Evolutionary conservation across 169 alveolate species (phyloP), one percentile per base, ranked within the genome.

Genomic region (Plasmodium gonderi): DNA sequence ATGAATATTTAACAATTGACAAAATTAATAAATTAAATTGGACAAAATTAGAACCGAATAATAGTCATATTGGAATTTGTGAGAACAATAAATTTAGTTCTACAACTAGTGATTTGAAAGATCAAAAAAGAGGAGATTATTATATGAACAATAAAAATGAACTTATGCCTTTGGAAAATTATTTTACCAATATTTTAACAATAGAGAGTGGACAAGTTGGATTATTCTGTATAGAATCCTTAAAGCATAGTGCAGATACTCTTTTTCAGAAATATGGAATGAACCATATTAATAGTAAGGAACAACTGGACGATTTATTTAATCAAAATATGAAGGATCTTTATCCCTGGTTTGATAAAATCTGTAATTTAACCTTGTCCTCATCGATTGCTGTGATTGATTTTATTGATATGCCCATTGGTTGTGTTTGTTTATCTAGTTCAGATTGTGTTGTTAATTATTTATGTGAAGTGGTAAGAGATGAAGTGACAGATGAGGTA

Each of bases 201-300:
- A 44, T 79, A 1, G 94, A 90, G 51, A 83, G 96, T 77, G 96
- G 96, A 3, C 93, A 92, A 44, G 94, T 89, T n/a, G 96, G 96
- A 0, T 33, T 94, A 36, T 82, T 94, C 75, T 94, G 96, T 72
- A 67, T 92, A 44, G 96, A 94, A 17, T 90, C 95, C 33, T 79
- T 94, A 33, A 89, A 93, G 64, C n/a, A 51, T 3, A 54, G 94
- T 49, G 49, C 94, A 44, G 23, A 64, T 54, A 68, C 31, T 26
- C 80, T 90, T 9, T 72, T 90, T 69, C 44, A 90, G 42, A 90
- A 90, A 17, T 12, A 64, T 69, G 90, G 44, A 64, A 67, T 42
- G 40, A 44, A 17, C 6, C 65, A 54, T 42, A 65, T 90, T 60
- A 90, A 33, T 40, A 90, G 42, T 42, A 67, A 69, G 69, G 94